These are phyloP conservation scores for Talaromyces sp. DNA, from an alignment of 2,329 filamentous ascomycete genomes.

Conservation along the genomic window DNA sequence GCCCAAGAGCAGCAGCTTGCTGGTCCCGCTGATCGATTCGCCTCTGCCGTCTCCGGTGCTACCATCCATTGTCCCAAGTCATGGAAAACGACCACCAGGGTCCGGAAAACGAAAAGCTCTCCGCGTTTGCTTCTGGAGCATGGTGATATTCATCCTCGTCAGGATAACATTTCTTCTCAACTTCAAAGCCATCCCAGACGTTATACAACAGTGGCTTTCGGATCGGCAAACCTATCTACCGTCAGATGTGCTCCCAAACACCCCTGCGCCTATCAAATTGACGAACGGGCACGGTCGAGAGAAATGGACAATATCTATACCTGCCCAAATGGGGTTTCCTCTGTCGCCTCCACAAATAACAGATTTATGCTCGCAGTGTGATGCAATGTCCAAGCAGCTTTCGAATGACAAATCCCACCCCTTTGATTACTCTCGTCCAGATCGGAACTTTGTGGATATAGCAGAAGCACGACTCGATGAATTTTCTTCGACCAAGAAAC, in stretches of 20 bases:
- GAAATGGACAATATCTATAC: constrained; percentile 80
- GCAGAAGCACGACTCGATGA: constrained; percentile 61
- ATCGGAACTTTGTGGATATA: constrained; percentile 70
- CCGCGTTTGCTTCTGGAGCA: constrained; percentile 52
- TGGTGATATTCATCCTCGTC: constrained; percentile 46
- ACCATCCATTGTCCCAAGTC: constrained; percentile 61
- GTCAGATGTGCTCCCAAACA: constrained; percentile 60
- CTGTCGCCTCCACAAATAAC: constrained; percentile 61
- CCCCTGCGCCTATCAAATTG: constrained; percentile 61
- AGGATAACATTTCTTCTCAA: constrained; percentile 11
- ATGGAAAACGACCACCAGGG: constrained; percentile 57
- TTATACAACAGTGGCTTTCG: constrained; percentile 12
- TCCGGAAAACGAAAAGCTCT: constrained; percentile 55
- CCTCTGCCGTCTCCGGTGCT: constrained; percentile 67
- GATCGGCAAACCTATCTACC: constrained; percentile 33
- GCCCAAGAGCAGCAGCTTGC: constrained; percentile 20
- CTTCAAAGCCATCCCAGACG: neutral
- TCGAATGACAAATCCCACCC: constrained; percentile 45
- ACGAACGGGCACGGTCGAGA: constrained; percentile 47
- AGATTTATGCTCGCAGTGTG: constrained; percentile 64
- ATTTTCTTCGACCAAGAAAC: constrained; percentile 49
- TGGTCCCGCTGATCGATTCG: constrained; percentile 60
- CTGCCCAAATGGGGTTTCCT: constrained; percentile 61
- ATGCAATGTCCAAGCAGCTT: constrained; percentile 58
- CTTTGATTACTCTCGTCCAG: constrained; percentile 54